A percentile compares a stretch with the other conserved stretches of the same genome.
These are phyloP conservation scores for Pyracantha coccinea DNA, from an alignment of 331 rosid species.

Conservation along the genomic window DNA sequence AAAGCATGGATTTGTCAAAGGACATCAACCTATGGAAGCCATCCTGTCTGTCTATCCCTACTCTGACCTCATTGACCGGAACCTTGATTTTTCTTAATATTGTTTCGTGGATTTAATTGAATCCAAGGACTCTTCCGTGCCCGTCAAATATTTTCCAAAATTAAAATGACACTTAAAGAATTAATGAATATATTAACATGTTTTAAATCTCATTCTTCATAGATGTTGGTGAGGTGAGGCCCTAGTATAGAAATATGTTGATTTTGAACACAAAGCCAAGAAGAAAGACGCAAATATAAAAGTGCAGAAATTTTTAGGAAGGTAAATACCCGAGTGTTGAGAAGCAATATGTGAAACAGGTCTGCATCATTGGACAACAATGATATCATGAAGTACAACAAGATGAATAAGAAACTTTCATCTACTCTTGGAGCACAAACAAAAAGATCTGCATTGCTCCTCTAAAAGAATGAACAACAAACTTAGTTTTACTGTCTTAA, in stretches of 20 bases:
- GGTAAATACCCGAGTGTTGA: neutral
- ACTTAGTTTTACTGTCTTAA: neutral
- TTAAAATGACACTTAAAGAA: neutral
- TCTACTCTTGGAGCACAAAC: neutral
- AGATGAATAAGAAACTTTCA: neutral
- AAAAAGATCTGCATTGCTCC: neutral
- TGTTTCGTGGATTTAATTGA: neutral
- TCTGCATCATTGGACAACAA: neutral
- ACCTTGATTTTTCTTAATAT: neutral
- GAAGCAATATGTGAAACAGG: neutral
- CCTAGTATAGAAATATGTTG: neutral
- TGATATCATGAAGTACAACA: neutral
- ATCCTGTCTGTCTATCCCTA: neutral
- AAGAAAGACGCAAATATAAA: neutral
- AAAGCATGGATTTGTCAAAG: neutral
- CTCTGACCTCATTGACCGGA: neutral
- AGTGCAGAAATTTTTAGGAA: neutral
- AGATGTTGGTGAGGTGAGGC: neutral
- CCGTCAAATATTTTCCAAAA: neutral
- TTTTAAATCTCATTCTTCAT: neutral
- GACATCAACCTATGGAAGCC: neutral
- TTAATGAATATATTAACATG: neutral
- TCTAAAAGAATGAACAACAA: neutral
- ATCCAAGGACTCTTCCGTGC: neutral
- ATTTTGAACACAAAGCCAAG: neutral